Evolutionary conservation across 495 filamentous ascomycete genomes (phyloP), one percentile per base, ranked within the genome.

Genomic region (Copromyces sp.): DNA sequence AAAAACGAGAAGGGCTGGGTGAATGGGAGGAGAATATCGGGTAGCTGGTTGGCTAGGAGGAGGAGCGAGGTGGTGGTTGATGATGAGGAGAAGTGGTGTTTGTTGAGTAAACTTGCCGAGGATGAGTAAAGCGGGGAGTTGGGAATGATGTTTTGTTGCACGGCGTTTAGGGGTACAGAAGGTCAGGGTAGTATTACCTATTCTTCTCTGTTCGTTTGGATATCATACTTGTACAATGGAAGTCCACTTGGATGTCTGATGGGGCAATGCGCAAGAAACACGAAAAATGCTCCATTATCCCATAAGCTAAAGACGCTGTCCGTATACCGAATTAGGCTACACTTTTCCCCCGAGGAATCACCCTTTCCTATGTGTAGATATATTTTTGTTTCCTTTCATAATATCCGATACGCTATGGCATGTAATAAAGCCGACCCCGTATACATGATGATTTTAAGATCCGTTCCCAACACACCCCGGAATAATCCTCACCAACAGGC

Each of bases 21-120:
- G 7, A 72, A 70, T 45, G 44, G 70, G 32, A 39, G 70, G 17
- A 38, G 20, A 37, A 70, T 29, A 65, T 65, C 53, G 53, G 53
- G 53, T 37, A 37, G 3, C 5, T 65, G 53, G 53, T 65, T 65
- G 53, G 12, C 1, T 32, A 65, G 53, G 40, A 65, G 41, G 37
- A 72, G 53, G 17, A 70, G 68, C 45, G 76, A 61, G 24, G 68
- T 70, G 44, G 70, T 42, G 17, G 72, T 65, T 65, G 53, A 39
- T n/a, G 75, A 76, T 37, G 79, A 78, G 47, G 79, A 80, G 70
- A 79, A 75, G 71, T 70, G 45, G 32, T 42, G 72, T 16, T 75
- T 79, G 69, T 17, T 78, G 69, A 45, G 74, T 17, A 8, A 4
- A 32, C 5, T 9, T 37, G 35, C 3, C 2, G 53, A 65, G 3